phyloP scores from a whole-genome alignment of 306 rosid species.

The Luffa aegyptiaca region DNA sequence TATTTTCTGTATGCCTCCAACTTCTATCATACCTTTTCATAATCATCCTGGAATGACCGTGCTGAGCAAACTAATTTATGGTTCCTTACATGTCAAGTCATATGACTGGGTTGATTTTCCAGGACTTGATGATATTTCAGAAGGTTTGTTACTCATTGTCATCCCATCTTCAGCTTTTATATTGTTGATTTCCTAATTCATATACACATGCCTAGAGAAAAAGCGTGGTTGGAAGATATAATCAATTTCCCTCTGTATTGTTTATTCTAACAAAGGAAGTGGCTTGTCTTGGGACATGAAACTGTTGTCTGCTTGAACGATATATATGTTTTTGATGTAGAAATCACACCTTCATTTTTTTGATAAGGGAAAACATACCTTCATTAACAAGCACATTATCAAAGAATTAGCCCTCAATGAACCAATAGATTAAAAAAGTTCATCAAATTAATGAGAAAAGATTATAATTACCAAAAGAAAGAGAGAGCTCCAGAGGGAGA shows the following conservation, averaged over 20 bases:
- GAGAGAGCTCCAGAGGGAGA: background rate
- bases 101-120: constrained; percentile 83
- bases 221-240: background rate
- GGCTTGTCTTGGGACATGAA: background rate
- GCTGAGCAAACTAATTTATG: constrained; percentile 91
- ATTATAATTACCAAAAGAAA: background rate
- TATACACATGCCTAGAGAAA: background rate
- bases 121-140: constrained; percentile 35
- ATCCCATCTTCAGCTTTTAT: background rate
- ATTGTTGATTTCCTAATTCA: background rate
- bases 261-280: background rate
- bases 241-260: background rate
- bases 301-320: background rate
- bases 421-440: background rate
- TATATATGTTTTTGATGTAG: background rate
- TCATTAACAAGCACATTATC: background rate
- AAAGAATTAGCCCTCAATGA: background rate
- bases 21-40: constrained; percentile 83
- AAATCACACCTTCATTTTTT: no score
- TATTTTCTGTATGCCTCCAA: constrained; percentile 92
- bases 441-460: background rate
- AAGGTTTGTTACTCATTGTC: constrained; percentile 44
- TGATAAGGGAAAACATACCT: background rate
- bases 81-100: constrained; percentile 66
- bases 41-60: constrained; percentile 98